Percentiles rank a stretch among this genome's conserved stretches.
phyloP scores from a whole-genome alignment of 2,329 filamentous ascomycete species.

The Phyllosticta citriasiana region DNA sequence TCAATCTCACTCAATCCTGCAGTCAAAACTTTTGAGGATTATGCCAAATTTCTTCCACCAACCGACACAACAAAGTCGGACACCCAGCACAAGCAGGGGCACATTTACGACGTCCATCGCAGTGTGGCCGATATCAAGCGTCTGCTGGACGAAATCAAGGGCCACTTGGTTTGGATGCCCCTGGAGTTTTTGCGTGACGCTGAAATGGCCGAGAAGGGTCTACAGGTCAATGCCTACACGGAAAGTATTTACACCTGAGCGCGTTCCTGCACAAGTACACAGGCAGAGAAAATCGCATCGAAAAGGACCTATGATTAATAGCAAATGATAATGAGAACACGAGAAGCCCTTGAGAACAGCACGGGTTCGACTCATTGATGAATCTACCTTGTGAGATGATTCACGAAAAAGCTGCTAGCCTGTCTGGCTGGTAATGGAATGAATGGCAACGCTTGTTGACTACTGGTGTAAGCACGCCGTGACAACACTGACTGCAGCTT shows the following conservation, averaged over 20 bases:
- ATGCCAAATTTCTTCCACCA: constrained; percentile 62
- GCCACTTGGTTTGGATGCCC: constrained; percentile 94
- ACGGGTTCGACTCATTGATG: no score
- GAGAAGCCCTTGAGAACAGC: not conserved
- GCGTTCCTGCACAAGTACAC: not conserved
- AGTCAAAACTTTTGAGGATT: constrained; percentile 79
- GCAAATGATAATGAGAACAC: not conserved
- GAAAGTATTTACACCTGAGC: constrained; percentile 74
- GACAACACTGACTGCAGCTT: no score
- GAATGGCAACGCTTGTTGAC: no score
- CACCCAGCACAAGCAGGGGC: constrained; percentile 60
- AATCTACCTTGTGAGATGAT: no score
- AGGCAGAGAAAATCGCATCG: not conserved
- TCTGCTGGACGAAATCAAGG: constrained; percentile 70
- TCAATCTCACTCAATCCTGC: constrained; percentile 25
- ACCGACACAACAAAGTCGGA: constrained; percentile 43
- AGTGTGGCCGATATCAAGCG: constrained; percentile 56
- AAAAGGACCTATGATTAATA: not conserved
- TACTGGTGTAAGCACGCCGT: no score
- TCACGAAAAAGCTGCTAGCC: no score
- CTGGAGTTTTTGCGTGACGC: constrained; percentile 74
- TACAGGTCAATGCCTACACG: constrained; percentile 78
- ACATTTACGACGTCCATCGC: constrained; percentile 68
- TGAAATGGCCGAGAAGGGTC: constrained; percentile 78
- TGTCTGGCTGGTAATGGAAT: no score